Percentiles rank a stretch among this genome's conserved stretches.
Evolutionary conservation across 805 yeast species (phyloP).

Genomic region (Ogataea paradorogensis): DNA sequence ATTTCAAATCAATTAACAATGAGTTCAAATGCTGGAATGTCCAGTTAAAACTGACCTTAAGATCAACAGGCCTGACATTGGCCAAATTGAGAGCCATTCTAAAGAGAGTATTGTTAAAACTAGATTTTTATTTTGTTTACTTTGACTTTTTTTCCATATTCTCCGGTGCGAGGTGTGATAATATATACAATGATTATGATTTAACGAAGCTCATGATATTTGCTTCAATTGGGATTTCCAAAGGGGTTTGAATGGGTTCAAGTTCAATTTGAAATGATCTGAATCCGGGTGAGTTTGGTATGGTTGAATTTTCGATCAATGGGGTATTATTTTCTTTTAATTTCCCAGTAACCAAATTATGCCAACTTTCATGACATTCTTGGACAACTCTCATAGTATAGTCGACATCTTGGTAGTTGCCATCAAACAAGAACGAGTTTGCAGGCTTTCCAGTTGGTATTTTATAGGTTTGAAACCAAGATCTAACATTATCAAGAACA

Average conservation of each 20-base stretch:
- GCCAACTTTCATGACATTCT: conserved; percentile 73
- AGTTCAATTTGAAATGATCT: conserved; percentile 28
- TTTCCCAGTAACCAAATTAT: conserved; percentile 45
- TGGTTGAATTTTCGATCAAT: conserved; percentile 38
- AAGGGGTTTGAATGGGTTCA: conserved; percentile 26
- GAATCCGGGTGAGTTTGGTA: conserved; percentile 27
- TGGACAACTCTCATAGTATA: conserved; percentile 58
- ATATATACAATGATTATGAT: conserved; percentile 28
- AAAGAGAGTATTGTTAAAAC: not conserved
- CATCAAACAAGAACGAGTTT: conserved; percentile 73
- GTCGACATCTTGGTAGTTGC: conserved; percentile 55
- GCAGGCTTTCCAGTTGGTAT: conserved; percentile 77
- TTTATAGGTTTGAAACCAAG: conserved; percentile 84
- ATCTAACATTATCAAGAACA: conserved; percentile 61
- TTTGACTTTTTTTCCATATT: conserved; percentile 3
- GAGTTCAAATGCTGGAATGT: conserved; percentile 4
- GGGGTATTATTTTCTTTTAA: conserved; percentile 35
- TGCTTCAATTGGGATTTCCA: conserved; percentile 40
- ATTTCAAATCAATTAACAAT: conserved; percentile 8
- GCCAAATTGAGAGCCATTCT: conserved; percentile 2
- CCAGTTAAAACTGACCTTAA: conserved; percentile 2
- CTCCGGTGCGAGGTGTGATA: conserved; percentile 8
- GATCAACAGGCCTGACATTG: not conserved
- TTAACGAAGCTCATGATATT: conserved; percentile 25
- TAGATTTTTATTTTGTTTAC: conserved; percentile 7